Conservation (phyloP, 2,329 filamentous ascomycete species). For the Berkeleyomyces rouxiae region DNA sequence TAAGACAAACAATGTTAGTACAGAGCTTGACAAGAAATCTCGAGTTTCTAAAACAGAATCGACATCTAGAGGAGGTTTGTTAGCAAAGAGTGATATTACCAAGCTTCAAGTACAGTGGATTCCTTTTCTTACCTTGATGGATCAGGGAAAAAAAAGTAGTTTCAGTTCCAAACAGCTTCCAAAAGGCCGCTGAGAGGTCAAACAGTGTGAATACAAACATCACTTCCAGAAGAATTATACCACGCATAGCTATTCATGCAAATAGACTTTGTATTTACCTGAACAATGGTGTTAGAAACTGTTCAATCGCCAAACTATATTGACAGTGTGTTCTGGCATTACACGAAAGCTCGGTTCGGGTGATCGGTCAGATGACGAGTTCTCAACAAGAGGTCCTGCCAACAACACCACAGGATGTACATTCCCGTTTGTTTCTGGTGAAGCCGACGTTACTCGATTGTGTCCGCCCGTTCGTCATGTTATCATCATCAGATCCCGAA, state of each 20-base stretch:
- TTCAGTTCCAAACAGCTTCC: constrained; percentile 30
- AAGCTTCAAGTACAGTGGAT: neutral
- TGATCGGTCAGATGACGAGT: constrained; percentile 45
- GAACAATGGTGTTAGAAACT: constrained; percentile 20
- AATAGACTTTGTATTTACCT: constrained; percentile 22
- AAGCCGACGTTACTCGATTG: constrained; percentile 35
- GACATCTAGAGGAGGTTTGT: neutral
- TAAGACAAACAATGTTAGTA: neutral
- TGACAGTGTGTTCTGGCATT: constrained; percentile 16
- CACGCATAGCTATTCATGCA: constrained; percentile 8
- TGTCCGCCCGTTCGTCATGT: constrained; percentile 56
- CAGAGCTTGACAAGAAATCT: neutral
- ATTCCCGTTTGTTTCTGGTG: constrained; percentile 39
- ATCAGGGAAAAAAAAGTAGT: constrained; percentile 21
- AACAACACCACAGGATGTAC: constrained; percentile 42
- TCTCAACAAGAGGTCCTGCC: constrained; percentile 45
- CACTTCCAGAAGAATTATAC: constrained; percentile 18
- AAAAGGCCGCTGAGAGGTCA: constrained; percentile 28
- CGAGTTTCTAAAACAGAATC: neutral
- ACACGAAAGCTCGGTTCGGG: constrained; percentile 16
- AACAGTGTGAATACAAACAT: constrained; percentile 42
- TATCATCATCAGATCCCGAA: constrained; percentile 36
- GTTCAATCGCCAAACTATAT: neutral
- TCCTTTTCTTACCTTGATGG: constrained; percentile 2
- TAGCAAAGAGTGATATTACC: neutral